Base-by-base conservation (phyloP, 257 asterid species). In the Eucommia ulmoides region DNA sequence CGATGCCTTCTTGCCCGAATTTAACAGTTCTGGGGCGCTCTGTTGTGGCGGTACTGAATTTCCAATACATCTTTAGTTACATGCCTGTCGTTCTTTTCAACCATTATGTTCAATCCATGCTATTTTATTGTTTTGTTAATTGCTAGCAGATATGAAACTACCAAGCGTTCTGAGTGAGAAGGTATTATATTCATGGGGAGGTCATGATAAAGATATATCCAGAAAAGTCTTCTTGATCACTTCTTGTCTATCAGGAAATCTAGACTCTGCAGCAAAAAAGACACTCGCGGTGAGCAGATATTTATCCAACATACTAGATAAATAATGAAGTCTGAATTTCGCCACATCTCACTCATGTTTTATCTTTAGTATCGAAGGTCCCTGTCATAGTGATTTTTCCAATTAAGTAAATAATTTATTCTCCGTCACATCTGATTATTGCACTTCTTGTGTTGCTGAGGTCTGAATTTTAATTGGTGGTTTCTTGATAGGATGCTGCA, bases 401-500 rank as follows among this genome's bases (percentile, higher is more conserved):
- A 29, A 12, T 12, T 29, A 29, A 29, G 38, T 29, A 12, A 29
- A 5, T 29, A 5, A 5, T 5, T 7, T 7, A 5, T 29, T 29
- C 38, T 29, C 8, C 38, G 7, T 29, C 38, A 7, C 38, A 29
- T n/a, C n/a, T n/a, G n/a, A n/a, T n/a, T n/a, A n/a, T n/a, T n/a
- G n/a, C n/a, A 29, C 38, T 5, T 29, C 38, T 7, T 29, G 38
- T 5, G 12, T 29, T 29, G 38, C 12, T 7, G 12, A 29, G 7
- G 12, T 5, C 12, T 29, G 38, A 5, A 29, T 12, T 29, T n/a
- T n/a, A n/a, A n/a, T n/a, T n/a, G n/a, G 49, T 45, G 38, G 42
- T 65, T 58, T 67, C 50, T 67, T 61, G 48, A 23, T 65, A 89
- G 98, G 98, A 80, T 59, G 93, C 88, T 7, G 85, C 82, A 55